Evolutionary conservation across 768 basidiomycete species (phyloP), one percentile per base, ranked within the genome.

Genomic region (Mycena filopes): DNA sequence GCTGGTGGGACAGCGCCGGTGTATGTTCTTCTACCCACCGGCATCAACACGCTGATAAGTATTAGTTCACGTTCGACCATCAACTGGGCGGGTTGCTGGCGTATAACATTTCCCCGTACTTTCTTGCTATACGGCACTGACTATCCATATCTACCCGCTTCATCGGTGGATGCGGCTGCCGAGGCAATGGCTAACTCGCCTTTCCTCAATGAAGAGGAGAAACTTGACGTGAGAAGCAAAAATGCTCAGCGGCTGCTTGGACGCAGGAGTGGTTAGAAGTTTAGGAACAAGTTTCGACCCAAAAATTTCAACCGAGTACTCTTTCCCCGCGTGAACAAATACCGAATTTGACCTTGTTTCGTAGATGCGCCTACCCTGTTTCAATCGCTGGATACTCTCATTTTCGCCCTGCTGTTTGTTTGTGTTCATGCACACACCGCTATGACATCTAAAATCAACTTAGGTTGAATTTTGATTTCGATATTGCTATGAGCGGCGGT

Each of bases 1-100:
- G 59, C 31, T 61, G 65, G 65, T 66, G 65, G 65, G 65, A 66
- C 43, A 66, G 59, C 28, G 65, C 65, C 10, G 65, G 65, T 18
- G 64, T 60, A 65, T 9, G 55, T 36, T 0, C 4, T 28, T 8
- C n/a, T n/a, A n/a, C n/a, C n/a, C n/a, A n/a, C n/a, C n/a, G 16
- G 1, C 23, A 5, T 38, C 26, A 2, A 46, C 28, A 11, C 10
- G 8, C 13, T 65, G 49, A 51, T 31, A 10, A 15, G n/a, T 29
- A 54, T 20, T 23, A 65, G 64, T 38, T 60, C 26, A 65, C 64
- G 4, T 65, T 59, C 47, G 28, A n/a, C 6, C 65, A 66, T 41
- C 65, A 66, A 36, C 45, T 66, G 8, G 65, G 51, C 6, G 58
- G 65, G 8, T 47, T 66, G 9, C 45, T 66, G 46, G 65, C 58